These are phyloP conservation scores for Boletus pseudopeckii DNA, from an alignment of 768 basidiomycete species.

Conservation along the genomic window DNA sequence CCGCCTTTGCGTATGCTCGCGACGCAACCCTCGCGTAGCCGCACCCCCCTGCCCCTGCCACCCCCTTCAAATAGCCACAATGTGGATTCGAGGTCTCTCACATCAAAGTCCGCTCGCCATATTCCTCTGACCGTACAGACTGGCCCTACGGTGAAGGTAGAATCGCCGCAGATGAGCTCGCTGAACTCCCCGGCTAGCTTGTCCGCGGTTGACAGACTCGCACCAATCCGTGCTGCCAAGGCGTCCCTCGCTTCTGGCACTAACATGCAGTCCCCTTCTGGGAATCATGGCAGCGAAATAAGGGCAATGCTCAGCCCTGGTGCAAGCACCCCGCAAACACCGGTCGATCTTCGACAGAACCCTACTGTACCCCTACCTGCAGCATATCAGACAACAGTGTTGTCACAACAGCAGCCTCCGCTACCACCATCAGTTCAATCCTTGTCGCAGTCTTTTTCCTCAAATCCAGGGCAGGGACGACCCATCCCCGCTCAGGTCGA, in stretches of 20 bases:
- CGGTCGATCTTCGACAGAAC: constrained; percentile 1
- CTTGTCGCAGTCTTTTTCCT: background rate
- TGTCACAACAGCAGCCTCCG: background rate
- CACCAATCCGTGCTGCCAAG: constrained; percentile 34
- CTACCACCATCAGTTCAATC: background rate
- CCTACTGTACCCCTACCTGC: background rate
- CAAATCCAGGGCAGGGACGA: constrained; percentile 2
- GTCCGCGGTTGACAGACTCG: constrained; percentile 25
- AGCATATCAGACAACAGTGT: too few relatives aligned
- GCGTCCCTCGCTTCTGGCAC: constrained; percentile 18
- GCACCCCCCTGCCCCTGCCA: background rate
- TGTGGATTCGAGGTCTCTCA: background rate
- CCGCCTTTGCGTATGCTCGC: background rate
- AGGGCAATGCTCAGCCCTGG: background rate
- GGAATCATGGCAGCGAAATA: background rate
- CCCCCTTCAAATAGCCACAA: background rate
- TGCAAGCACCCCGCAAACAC: background rate
- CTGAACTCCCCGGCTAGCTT: constrained; percentile 4
- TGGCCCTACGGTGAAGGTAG: constrained; percentile 12
- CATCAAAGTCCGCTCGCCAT: background rate
- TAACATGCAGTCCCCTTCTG: constrained; percentile 10
- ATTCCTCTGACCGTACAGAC: constrained; percentile 12
- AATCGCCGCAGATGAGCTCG: constrained; percentile 13
- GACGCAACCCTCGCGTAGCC: background rate
- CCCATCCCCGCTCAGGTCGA: constrained; percentile 5